Percentiles rank a stretch among this genome's conserved stretches.
phyloP scores from a whole-genome alignment of 768 basidiomycete species.

The Kwoniella newhampshirensis region DNA sequence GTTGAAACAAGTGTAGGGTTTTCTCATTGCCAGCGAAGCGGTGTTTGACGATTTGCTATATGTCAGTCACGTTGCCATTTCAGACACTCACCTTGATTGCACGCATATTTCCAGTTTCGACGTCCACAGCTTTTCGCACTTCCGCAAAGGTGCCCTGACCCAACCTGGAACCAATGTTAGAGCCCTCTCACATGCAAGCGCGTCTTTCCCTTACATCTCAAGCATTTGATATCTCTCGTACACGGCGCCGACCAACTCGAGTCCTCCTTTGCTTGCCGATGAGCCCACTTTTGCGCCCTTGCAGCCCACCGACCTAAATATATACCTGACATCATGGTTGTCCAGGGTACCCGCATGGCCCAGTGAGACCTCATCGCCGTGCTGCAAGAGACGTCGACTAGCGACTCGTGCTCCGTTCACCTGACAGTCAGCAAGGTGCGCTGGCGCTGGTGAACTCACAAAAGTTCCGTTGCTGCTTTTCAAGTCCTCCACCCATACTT shows the following conservation, averaged over 20 bases:
- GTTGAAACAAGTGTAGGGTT: conserved; percentile 58
- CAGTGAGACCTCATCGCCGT: conserved; percentile 85
- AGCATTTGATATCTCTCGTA: conserved; percentile 54
- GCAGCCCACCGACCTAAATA: conserved; percentile 43
- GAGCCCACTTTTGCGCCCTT: conserved; percentile 32
- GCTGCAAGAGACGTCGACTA: conserved; percentile 61
- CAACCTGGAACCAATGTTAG: conserved; percentile 52
- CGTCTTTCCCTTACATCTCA: conserved; percentile 32
- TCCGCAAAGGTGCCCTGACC: conserved; percentile 91
- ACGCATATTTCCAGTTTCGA: conserved; percentile 68
- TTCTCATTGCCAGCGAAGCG: conserved; percentile 43
- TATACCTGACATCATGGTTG: conserved; percentile 59
- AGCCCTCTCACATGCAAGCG: background rate
- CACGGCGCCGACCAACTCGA: conserved; percentile 52
- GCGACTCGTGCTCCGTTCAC: conserved; percentile 69
- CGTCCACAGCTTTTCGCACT: conserved; percentile 77
- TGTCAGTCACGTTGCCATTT: conserved; percentile 5
- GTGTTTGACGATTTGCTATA: conserved; percentile 52
- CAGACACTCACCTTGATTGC: conserved; percentile 67
- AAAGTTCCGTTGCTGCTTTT: conserved; percentile 73
- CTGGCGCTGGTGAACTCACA: conserved; percentile 30
- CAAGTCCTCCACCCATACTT: conserved; percentile 52
- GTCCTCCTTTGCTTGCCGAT: conserved; percentile 16
- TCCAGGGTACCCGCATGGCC: conserved; percentile 60
- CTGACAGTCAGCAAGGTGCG: conserved; percentile 52